Evolutionary conservation across 345 rosid species (phyloP), one percentile per base, ranked within the genome.

Genomic region (Cardamine chenopodiifolia): DNA sequence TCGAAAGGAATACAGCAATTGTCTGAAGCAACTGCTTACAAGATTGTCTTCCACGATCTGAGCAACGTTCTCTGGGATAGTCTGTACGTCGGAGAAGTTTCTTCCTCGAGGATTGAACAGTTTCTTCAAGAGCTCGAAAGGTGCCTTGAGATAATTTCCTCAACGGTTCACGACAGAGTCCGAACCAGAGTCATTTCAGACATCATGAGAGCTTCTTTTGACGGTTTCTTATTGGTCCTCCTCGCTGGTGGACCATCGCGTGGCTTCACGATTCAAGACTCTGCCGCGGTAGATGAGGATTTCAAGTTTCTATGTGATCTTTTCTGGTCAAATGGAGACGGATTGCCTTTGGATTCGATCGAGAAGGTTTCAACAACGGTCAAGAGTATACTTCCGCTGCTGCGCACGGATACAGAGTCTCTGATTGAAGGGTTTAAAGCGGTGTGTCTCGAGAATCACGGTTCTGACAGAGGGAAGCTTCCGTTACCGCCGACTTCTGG

Each of bases 271-370:
- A 56, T 61, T 53, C 92, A 81, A 78, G 97, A 95, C 70, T 89
- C 87, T 11, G 83, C 78, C 23, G 71, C 82, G 1, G 82, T 95
- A 49, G 90, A 89, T 18, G 98, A 90, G 55, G 99, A 95, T 82
- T 89, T 95, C 74, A 89, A 89, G 82, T 73, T 80, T 61, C 85
- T 95, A 2, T 83, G 79, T 47, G 97, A 90, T 73, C 82, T 92
- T 28, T 95, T 95, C 78, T 95, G 96, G 98, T 87, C 99, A 37
- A 88, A 95, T 32, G 98, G 98, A 22, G 98, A 92, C 50, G 99
- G 97, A 15, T 77, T 92, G 80, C 97, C 99, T 8, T 74, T 86
- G 64, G 97, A 89, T 31, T 77, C 92, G 74, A 89, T 95, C 18
- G 89, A 87, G 23, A 92, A 90, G 80, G 88, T 84, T 66, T 89